phyloP scores from a whole-genome alignment of 805 yeast species.

The Ogataea saltuana region DNA sequence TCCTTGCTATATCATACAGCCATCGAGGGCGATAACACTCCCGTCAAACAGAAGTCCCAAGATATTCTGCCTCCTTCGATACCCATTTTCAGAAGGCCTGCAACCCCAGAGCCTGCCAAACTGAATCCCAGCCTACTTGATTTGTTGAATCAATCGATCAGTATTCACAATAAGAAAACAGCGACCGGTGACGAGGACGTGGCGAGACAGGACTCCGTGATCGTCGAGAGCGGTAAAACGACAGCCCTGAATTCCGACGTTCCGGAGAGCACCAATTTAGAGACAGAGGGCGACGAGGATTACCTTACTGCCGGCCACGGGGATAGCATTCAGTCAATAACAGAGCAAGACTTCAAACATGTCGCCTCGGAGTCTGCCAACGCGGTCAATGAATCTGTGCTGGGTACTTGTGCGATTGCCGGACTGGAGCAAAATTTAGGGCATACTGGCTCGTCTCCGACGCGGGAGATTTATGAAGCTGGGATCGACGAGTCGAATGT shows the following conservation, averaged over 20 bases:
- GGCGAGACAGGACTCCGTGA: no score
- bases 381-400: no score
- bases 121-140: conserved; percentile 24
- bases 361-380: not conserved
- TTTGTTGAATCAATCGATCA: conserved; percentile 23
- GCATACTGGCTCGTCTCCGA: no score
- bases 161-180: conserved; percentile 20
- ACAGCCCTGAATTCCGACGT: no score
- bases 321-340: not conserved
- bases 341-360: not conserved
- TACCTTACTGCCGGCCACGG: not conserved
- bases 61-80: conserved; percentile 16
- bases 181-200: no score
- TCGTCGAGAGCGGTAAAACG: not conserved
- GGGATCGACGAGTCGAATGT: not conserved
- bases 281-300: no score
- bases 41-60: not conserved
- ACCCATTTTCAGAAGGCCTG: conserved; percentile 13
- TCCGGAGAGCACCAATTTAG: no score
- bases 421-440: no score
- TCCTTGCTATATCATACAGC: conserved; percentile 14
- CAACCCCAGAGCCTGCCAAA: conserved; percentile 32
- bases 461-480: no score
- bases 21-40: conserved; percentile 4
- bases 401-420: no score